Evolutionary conservation across 2,329 filamentous ascomycete genomes (phyloP), one percentile per base, ranked within the genome.

Genomic region (Monilinia polystroma): DNA sequence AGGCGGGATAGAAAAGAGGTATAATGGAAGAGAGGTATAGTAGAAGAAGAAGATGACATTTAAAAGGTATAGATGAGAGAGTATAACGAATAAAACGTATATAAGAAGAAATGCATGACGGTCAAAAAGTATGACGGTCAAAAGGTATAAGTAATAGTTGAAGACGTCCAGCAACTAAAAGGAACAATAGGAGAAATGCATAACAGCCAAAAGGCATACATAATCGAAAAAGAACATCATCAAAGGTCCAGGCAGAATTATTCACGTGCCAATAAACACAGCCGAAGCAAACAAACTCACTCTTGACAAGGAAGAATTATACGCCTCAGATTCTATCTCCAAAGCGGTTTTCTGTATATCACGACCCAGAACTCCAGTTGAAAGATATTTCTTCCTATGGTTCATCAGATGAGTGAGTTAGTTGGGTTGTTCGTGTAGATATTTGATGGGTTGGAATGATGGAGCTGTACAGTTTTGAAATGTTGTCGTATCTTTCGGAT

Each of bases 281-380:
- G 23, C 26, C 52, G 63, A 65, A 65, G 59, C 43, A 10, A 8
- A 35, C 8, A 59, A 20, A 73, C 81, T 75, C 82, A 90, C 90
- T 74, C 82, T 78, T 47, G 86, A 87, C 32, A 78, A 72, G 14
- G 87, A 85, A 53, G 79, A 78, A 54, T 84, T 81, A 72, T 87
- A 90, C 16, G 87, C 86, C 14, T 84, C 81, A 56, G 84, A 85
- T 77, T 96, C 93, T 52, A 87, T 79, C 57, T 82, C 77, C 73
- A 89, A 89, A 26, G 91, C 91, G 51, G 68, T 68, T 57, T 73
- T 76, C 69, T 85, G 80, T 45, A 80, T 78, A 65, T 82, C 82
- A 41, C 82, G 83, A 68, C 68, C 70, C 16, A 81, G 77, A 14
- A 78, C 78, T 38, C 80, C 78, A 3, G 78, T 76, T 67, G 75